phyloP scores from a whole-genome alignment of 2,329 filamentous ascomycete genomes.

The Aspergillus proliferans region DNA sequence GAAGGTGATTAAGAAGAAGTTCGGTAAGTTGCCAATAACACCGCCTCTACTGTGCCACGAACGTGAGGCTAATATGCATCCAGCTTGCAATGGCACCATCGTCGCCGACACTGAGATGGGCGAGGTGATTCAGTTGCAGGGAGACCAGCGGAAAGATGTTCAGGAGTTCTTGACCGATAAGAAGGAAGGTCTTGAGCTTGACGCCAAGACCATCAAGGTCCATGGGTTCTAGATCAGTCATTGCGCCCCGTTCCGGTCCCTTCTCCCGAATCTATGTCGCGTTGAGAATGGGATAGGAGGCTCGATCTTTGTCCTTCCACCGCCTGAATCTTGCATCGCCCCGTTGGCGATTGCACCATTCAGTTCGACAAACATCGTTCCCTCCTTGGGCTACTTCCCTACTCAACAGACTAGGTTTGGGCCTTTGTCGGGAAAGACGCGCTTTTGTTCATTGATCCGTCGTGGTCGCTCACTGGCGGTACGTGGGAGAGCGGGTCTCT shows the following conservation, averaged over 20 bases:
- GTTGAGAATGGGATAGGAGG: conserved; percentile 33
- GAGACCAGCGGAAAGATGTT: conserved; percentile 98
- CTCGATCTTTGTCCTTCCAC: conserved; percentile 21
- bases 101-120: conserved; percentile 94
- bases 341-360: conserved; percentile 13
- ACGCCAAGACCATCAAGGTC: conserved; percentile 92
- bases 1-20: conserved; percentile 99
- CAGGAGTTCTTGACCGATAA: conserved; percentile 96
- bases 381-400: conserved; percentile 20
- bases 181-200: conserved; percentile 87
- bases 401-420: conserved; percentile 26
- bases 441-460: conserved; percentile 17
- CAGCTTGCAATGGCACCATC: conserved; percentile 99
- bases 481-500: conserved; percentile 17
- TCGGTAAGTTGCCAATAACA: conserved; percentile 54
- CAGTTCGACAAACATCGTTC: conserved; percentile 8
- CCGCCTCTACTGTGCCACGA: not conserved
- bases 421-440: conserved; percentile 24
- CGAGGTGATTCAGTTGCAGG: conserved; percentile 99
- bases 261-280: conserved; percentile 36
- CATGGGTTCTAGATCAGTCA: conserved; percentile 46
- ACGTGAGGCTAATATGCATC: conserved; percentile 13
- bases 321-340: conserved; percentile 16
- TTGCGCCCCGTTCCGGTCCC: conserved; percentile 38
- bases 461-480: conserved; percentile 14